These are phyloP conservation scores for Syncephalastrum monosporum DNA, from an alignment of 371 early-diverging fungal genomes.

Conservation along the genomic window DNA sequence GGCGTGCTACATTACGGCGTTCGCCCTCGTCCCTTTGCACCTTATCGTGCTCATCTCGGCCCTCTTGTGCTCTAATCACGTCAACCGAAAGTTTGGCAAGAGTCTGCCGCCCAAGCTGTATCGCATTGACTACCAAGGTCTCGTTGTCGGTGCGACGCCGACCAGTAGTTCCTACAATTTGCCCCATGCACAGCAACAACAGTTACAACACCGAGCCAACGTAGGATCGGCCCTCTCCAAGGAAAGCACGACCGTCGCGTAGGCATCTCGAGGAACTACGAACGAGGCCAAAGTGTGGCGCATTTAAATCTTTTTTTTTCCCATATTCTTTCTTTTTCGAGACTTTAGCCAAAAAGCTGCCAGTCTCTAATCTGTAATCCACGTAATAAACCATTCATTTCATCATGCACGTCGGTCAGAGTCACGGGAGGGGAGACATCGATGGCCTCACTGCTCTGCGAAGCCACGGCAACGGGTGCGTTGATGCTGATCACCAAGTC, in stretches of 20 bases:
- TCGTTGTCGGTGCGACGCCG: slow-evolving; percentile 41
- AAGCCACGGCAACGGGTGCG: slow-evolving; percentile 52
- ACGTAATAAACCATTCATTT: slow-evolving; percentile 44
- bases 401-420: slow-evolving; percentile 39
- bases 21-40: slow-evolving; percentile 47
- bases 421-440: slow-evolving; percentile 29
- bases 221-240: no score
- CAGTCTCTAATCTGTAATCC: slow-evolving; percentile 55
- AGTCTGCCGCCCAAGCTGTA: slow-evolving; percentile 51
- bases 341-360: slow-evolving; percentile 50
- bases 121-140: slow-evolving; percentile 46
- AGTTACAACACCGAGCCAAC: slow-evolving; percentile 12
- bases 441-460: slow-evolving; percentile 33
- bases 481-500: slow-evolving; percentile 78
- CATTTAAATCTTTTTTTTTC: slow-evolving; percentile 4
- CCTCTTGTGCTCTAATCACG: slow-evolving; percentile 57
- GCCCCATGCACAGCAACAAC: slow-evolving; percentile 25
- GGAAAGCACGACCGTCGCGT: no score
- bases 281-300: not conserved
- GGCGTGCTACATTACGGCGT: slow-evolving; percentile 48
- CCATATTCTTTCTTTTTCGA: not conserved
- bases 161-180: slow-evolving; percentile 37
- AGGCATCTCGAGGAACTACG: no score
- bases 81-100: slow-evolving; percentile 53
- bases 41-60: slow-evolving; percentile 49